Evolutionary conservation across 208 protist species (phyloP), one percentile per base, ranked within the genome.

Genomic region (Lotmaria passim): DNA sequence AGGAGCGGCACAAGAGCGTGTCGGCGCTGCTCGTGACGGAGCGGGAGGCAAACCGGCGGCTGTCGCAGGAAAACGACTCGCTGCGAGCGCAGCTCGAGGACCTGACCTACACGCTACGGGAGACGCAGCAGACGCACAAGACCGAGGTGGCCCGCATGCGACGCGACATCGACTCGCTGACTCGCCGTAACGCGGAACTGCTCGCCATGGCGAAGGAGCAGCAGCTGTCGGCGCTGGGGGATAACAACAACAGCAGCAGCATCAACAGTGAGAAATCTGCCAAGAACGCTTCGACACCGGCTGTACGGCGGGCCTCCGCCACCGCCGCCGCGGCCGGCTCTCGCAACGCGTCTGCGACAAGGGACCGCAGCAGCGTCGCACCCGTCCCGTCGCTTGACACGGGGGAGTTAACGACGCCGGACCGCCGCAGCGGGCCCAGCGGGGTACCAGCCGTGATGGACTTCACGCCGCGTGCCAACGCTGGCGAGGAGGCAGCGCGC

Each of bases 121-220:
- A 94, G 59, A 58, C 75, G 68, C 87, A 92, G 52, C 69, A 73
- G 46, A 50, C 69, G 43, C 87, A 94, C 57, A 90, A 93, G 81
- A 74, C 75, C 19, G 87, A 94, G 76, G 79, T 87, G 23, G 73
- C 50, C 21, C 88, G 90, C 34, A 83, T 96, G 70, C 84, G 83
- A 34, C 82, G 86, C 34, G 91, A 95, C 51, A 80, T 93, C 43
- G 89, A 93, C n/a, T 90, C 87, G 24, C 89, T 97, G 15, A 85
- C 87, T 14, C 74, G 79, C 23, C 88, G 93, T 44, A 97, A 97
- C 70, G 77, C 75, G 15, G 86, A 96, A 46, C 68, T 97, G 24
- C 74, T 93, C 1, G 76, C 86, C 19, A 89, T 97, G 83, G 64
- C 87, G 31, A 78, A 83, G 50, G 82, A 97, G 57, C 78, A 89